Conservation (phyloP, 805 yeast species). For the Kodamaea nitidulidarum region DNA sequence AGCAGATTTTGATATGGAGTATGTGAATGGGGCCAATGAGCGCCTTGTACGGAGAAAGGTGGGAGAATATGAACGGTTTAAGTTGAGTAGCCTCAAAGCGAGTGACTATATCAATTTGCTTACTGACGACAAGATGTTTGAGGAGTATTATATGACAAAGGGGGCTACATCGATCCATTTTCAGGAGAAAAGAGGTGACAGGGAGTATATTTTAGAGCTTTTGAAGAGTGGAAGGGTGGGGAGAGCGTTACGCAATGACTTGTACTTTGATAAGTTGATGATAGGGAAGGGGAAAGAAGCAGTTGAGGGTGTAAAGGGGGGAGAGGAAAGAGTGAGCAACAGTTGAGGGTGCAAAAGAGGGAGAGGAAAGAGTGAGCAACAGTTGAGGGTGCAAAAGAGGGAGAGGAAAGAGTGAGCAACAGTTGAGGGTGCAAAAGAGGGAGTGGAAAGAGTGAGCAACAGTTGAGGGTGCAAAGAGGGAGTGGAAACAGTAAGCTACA, state of each 20-base stretch:
- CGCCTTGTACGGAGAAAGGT: constrained; percentile 14
- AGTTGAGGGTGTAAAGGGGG: no score
- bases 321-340: no score
- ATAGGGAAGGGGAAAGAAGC: constrained; percentile 3
- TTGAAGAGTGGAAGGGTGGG: constrained; percentile 12
- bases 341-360: no score
- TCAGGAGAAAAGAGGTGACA: not conserved
- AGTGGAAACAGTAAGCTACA: no score
- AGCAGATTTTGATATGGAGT: constrained; percentile 7
- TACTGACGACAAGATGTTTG: constrained; percentile 18
- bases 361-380: no score
- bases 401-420: no score
- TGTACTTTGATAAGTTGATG: constrained; percentile 17
- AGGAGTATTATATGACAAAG: constrained; percentile 7
- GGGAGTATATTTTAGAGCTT: constrained; percentile 8
- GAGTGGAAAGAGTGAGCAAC: no score
- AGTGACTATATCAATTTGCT: constrained; percentile 11
- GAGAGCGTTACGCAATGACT: constrained; percentile 24
- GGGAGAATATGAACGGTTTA: constrained; percentile 15
- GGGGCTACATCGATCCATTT: constrained; percentile 1
- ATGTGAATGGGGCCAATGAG: constrained; percentile 1
- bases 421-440: no score
- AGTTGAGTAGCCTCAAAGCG: constrained; percentile 13
- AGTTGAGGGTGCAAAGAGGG: no score
- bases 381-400: no score